A percentile compares a stretch with the other conserved stretches of the same genome.
These are phyloP conservation scores for Luffa aegyptiaca DNA, from an alignment of 306 rosid species.

Conservation along the genomic window DNA sequence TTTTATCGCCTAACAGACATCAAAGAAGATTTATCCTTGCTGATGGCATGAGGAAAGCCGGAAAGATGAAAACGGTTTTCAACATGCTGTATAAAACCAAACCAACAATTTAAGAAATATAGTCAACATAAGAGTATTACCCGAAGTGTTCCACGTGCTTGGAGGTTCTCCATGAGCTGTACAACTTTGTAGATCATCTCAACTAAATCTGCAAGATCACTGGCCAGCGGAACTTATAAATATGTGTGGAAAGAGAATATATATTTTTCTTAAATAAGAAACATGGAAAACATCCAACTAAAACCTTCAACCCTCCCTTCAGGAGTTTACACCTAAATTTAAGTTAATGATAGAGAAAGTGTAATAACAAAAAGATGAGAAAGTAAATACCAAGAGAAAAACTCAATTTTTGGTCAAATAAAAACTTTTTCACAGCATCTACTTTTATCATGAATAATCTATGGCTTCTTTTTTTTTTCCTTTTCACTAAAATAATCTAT, in stretches of 20 bases:
- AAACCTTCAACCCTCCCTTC: neutral
- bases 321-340: neutral
- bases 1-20: too few relatives aligned
- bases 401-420: neutral
- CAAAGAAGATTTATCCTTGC: neutral
- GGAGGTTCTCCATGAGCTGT: slow-evolving; percentile 71
- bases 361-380: neutral
- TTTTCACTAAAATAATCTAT: neutral
- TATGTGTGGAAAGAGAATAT: neutral
- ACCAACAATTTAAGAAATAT: neutral
- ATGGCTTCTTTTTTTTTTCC: neutral
- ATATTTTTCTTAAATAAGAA: neutral
- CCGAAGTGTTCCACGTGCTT: slow-evolving; percentile 79
- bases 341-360: neutral
- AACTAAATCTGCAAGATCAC: slow-evolving; percentile 79
- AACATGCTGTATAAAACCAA: neutral
- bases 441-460: neutral
- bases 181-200: slow-evolving; percentile 68
- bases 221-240: slow-evolving; percentile 29
- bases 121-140: slow-evolving; percentile 27
- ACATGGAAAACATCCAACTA: neutral
- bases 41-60: neutral
- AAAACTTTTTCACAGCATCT: neutral
- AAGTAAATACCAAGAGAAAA: neutral
- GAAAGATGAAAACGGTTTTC: neutral